Conservation (phyloP, 371 early-diverging fungal genomes). For the Haplosporangium sp. region DNA sequence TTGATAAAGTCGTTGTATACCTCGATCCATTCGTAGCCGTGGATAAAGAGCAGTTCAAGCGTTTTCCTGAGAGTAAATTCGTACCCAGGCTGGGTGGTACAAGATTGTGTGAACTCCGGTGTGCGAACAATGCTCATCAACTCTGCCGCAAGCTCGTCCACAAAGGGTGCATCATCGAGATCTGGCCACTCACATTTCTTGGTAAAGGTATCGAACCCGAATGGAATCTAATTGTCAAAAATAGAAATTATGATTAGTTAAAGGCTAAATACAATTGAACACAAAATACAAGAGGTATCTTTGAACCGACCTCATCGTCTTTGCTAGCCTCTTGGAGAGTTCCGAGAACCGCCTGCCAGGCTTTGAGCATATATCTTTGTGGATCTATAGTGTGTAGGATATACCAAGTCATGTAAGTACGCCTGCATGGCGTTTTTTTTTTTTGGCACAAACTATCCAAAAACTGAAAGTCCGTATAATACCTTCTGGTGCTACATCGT, state of each 20-base stretch:
- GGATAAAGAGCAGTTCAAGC: slow-evolving; percentile 36
- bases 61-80: slow-evolving; percentile 31
- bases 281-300: not conserved
- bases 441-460: not conserved
- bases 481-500: slow-evolving; percentile 1
- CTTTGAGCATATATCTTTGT: slow-evolving; percentile 7
- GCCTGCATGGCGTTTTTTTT: not conserved
- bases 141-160: slow-evolving; percentile 27
- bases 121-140: slow-evolving; percentile 16
- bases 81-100: slow-evolving; percentile 5
- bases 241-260: not conserved
- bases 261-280: too few relatives aligned
- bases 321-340: slow-evolving; percentile 27
- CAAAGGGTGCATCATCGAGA: slow-evolving; percentile 23
- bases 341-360: slow-evolving; percentile 31
- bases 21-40: slow-evolving; percentile 41
- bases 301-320: slow-evolving; percentile 4
- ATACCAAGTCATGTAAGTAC: not conserved
- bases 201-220: slow-evolving; percentile 22
- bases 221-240: slow-evolving; percentile 2
- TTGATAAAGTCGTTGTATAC: slow-evolving; percentile 31
- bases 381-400: slow-evolving; percentile 7
- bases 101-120: slow-evolving; percentile 14
- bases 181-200: slow-evolving; percentile 33
- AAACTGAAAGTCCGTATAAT: not conserved